A percentile compares a stretch with the other conserved stretches of the same genome.
Evolutionary conservation across 441 rosid species (phyloP).

Genomic region (Brassica hybrid): DNA sequence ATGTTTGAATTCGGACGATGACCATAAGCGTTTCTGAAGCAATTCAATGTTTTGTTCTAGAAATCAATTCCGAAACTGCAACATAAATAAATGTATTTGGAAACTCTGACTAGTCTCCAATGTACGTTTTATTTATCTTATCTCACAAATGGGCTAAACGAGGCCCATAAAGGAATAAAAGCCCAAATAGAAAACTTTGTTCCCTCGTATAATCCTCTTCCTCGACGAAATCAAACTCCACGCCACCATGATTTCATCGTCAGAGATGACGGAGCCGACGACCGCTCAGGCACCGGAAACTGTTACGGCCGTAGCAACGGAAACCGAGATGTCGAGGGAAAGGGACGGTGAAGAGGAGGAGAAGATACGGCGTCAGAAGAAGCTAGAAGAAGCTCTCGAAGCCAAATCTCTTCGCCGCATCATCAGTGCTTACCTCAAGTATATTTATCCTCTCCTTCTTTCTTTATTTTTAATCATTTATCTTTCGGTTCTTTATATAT

Average conservation of each 20-base stretch:
- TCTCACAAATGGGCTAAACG: neutral
- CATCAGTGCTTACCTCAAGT: slow-evolving; percentile 95
- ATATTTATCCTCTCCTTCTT: slow-evolving; percentile 29
- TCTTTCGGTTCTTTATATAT: neutral
- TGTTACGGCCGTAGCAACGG: neutral
- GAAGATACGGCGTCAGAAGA: slow-evolving; percentile 51
- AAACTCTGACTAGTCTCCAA: no score
- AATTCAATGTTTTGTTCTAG: no score
- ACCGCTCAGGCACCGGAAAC: neutral
- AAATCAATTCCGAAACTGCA: no score
- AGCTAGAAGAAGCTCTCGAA: slow-evolving; percentile 90
- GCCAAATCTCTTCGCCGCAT: slow-evolving; percentile 95
- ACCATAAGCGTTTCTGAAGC: no score
- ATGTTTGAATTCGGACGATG: no score
- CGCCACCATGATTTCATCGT: slow-evolving; percentile 35
- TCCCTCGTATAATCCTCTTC: neutral
- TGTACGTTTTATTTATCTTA: neutral
- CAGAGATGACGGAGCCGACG: slow-evolving; percentile 30
- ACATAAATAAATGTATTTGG: no score
- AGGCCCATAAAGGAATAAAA: neutral
- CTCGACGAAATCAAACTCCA: neutral
- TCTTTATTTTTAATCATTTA: neutral
- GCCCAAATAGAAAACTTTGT: slow-evolving; percentile 2
- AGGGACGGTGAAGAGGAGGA: slow-evolving; percentile 67
- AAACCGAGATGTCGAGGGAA: slow-evolving; percentile 18